Evolutionary conservation across 768 basidiomycete species (phyloP), one percentile per base, ranked within the genome.

Genomic region (Suillus discolor): DNA sequence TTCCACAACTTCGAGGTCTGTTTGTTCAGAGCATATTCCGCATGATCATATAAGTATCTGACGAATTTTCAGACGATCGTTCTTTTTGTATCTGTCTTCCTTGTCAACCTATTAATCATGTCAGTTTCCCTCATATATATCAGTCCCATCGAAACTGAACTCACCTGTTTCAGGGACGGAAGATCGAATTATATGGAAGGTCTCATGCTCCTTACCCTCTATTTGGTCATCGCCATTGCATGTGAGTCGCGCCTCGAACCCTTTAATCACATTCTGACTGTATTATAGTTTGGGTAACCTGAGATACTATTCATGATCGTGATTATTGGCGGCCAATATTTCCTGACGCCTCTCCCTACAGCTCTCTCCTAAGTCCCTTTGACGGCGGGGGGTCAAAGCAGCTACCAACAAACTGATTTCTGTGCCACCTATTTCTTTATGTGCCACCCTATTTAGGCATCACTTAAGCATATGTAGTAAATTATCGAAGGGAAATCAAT

Each of bases 101-200:
- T 97, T 36, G 93, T 94, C 67, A 94, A 94, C 78, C 86, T 94
- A 8, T 83, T 96, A 12, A 84, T 94, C 67, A 87, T 89, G 87
- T 86, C 66, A 55, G 87, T 83, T 45, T 42, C 34, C 45, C 60
- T 49, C 18, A 13, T 51, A 59, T 15, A 25, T 8, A 15, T 25
- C 23, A 8, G 13, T 51, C 7, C 16, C 36, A 47, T 61, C 23
- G 61, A 66, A 41, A 44, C 44, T 41, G 62, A 61, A 42, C 54
- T 65, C n/a, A 49, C 44, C 25, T 42, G 53, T 31, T 57, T 11
- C 69, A 86, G 88, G 79, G 91, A 93, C 68, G 94, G 94, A 54
- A 90, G 89, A 71, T 90, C 91, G 18, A 96, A 96, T 72, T 96
- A 94, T 73, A 92, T 97, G 89, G 95, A 96, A 79, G 96, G 96